Evolutionary conservation across 202 grass and related monocot genomes (phyloP).

Genomic region (Bolboschoenoplectus hybrid): DNA sequence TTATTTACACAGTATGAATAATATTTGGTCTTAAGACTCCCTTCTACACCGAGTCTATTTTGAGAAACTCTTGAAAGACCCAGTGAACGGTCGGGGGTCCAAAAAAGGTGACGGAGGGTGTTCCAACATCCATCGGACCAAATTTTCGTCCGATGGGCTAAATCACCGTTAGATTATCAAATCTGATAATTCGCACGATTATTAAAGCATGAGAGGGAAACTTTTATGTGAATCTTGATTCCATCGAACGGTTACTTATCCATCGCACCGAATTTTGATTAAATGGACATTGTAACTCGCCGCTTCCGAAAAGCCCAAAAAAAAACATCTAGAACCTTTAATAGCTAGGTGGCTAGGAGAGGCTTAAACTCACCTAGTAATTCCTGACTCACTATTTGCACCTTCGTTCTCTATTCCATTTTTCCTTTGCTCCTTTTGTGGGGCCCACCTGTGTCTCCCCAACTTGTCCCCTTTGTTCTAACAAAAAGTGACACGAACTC

Average conservation of each 20-base stretch:
- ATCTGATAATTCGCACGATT: too few relatives aligned
- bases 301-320: background rate
- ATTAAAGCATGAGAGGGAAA: too few relatives aligned
- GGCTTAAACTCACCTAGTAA: slow-evolving; percentile 20
- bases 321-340: slow-evolving; percentile 22
- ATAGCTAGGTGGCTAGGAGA: background rate
- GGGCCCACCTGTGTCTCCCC: background rate
- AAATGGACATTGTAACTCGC: too few relatives aligned
- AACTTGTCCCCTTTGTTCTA: background rate
- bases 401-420: background rate
- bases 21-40: background rate
- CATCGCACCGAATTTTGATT: too few relatives aligned
- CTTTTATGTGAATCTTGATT: too few relatives aligned
- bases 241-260: too few relatives aligned
- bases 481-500: background rate
- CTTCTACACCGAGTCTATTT: background rate
- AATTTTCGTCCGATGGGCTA: too few relatives aligned
- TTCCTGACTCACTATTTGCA: slow-evolving; percentile 22
- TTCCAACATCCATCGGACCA: too few relatives aligned
- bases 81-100: background rate
- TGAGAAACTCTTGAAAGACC: background rate
- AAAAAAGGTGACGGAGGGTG: background rate
- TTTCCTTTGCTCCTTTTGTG: background rate
- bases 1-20: background rate
- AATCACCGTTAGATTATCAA: too few relatives aligned